phyloP scores from a whole-genome alignment of 129 eudicot species.

The Saussurea involucrata region DNA sequence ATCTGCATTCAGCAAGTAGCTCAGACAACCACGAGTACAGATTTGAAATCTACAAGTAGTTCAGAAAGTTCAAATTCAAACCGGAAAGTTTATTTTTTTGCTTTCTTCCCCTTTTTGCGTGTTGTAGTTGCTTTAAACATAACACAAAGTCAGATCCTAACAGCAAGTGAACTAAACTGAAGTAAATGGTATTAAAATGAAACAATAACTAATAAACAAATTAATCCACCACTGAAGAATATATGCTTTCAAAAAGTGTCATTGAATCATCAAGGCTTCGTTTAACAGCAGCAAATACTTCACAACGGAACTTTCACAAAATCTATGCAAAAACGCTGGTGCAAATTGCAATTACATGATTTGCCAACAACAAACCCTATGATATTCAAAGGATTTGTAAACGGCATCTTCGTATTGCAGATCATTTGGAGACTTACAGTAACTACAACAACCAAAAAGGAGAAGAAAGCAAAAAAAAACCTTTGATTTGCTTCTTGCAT shows the following conservation, averaged over 20 bases:
- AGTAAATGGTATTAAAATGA: neutral
- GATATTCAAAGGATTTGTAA: neutral
- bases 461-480: neutral
- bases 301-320: neutral
- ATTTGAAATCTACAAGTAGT: conserved; percentile 10
- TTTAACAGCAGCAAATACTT: neutral
- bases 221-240: no score
- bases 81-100: no score
- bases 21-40: conserved; percentile 16
- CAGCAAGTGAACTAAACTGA: neutral
- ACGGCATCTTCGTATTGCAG: neutral
- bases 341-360: neutral
- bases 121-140: no score
- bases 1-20: conserved; percentile 24
- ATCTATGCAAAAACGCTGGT: neutral
- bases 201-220: neutral
- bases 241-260: no score
- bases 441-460: neutral
- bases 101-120: no score
- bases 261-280: no score
- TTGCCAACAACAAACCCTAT: conserved; percentile 10
- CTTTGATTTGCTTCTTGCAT: neutral
- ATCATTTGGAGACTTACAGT: neutral
- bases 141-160: neutral
- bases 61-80: no score